Evolutionary conservation across 2,329 filamentous ascomycete species (phyloP).

Genomic region (Pezicula rhizophila): DNA sequence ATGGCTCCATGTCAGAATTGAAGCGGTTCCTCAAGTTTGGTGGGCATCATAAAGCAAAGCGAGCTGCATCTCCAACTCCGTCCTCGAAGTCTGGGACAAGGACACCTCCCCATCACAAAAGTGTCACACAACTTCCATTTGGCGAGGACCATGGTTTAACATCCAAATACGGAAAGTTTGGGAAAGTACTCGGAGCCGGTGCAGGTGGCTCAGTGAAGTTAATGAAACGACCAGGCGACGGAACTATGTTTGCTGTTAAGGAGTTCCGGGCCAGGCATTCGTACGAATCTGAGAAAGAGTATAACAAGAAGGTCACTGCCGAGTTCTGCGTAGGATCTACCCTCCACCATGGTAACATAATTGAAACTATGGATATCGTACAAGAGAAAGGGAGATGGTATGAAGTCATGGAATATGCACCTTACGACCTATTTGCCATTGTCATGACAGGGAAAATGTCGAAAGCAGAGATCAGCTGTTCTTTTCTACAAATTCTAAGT

Average conservation of each 20-base stretch:
- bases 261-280: slow-evolving; percentile 89
- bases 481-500: slow-evolving; percentile 88
- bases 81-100: slow-evolving; percentile 44
- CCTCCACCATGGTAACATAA: slow-evolving; percentile 94
- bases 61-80: slow-evolving; percentile 57
- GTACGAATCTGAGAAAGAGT: slow-evolving; percentile 91
- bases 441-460: slow-evolving; percentile 99
- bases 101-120: slow-evolving; percentile 40
- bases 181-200: slow-evolving; percentile 86
- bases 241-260: slow-evolving; percentile 93
- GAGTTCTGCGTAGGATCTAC: slow-evolving; percentile 98
- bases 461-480: slow-evolving; percentile 82
- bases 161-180: slow-evolving; percentile 93
- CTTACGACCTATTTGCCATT: slow-evolving; percentile 91
- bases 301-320: slow-evolving; percentile 95
- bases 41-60: slow-evolving; percentile 59
- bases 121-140: slow-evolving; percentile 70
- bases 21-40: slow-evolving; percentile 94
- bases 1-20: slow-evolving; percentile 86
- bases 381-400: slow-evolving; percentile 94
- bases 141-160: slow-evolving; percentile 87
- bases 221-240: slow-evolving; percentile 89
- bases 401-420: slow-evolving; percentile 98
- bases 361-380: slow-evolving; percentile 94
- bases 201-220: slow-evolving; percentile 90